Evolutionary conservation across 768 basidiomycete genomes (phyloP).

Genomic region (Mycena chlorophos): DNA sequence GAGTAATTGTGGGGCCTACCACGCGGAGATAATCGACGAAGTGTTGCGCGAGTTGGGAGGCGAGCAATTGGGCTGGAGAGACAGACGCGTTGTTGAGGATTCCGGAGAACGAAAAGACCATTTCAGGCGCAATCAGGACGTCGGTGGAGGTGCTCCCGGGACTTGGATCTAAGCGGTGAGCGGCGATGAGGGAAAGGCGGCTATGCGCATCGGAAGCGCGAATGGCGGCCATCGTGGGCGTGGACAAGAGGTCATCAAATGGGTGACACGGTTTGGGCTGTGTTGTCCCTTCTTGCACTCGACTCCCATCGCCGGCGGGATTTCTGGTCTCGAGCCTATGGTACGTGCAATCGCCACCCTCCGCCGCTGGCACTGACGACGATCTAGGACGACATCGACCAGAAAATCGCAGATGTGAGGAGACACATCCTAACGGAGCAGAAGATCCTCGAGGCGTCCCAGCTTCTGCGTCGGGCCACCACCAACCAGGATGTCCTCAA

Average conservation of each 20-base stretch:
- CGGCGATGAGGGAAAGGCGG: conserved; percentile 45
- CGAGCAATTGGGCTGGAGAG: conserved; percentile 38
- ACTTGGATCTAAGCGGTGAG: conserved; percentile 31
- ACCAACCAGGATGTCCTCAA: conserved; percentile 83
- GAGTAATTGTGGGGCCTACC: conserved; percentile 34
- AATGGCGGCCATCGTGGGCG: conserved; percentile 24
- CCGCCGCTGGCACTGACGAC: conserved; percentile 4
- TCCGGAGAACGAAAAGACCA: conserved; percentile 58
- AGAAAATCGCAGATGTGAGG: conserved; percentile 90
- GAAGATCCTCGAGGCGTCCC: conserved; percentile 86
- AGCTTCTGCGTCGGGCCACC: conserved; percentile 77
- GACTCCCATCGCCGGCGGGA: conserved; percentile 13
- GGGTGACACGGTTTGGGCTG: conserved; percentile 1
- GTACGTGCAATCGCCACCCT: conserved; percentile 13
- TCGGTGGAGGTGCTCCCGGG: conserved; percentile 40
- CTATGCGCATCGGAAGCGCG: conserved; percentile 46
- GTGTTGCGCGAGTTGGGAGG: conserved; percentile 52
- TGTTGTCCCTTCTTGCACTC: conserved; percentile 1
- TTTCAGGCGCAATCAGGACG: conserved; percentile 48
- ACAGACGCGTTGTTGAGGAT: conserved; percentile 46
- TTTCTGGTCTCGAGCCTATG: conserved; percentile 20
- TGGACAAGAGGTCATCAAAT: background rate
- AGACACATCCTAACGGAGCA: conserved; percentile 90
- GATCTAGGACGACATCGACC: conserved; percentile 71
- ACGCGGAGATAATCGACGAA: conserved; percentile 50